Evolutionary conservation across 768 basidiomycete genomes (phyloP).

Genomic region (Rhizopogon rudus): DNA sequence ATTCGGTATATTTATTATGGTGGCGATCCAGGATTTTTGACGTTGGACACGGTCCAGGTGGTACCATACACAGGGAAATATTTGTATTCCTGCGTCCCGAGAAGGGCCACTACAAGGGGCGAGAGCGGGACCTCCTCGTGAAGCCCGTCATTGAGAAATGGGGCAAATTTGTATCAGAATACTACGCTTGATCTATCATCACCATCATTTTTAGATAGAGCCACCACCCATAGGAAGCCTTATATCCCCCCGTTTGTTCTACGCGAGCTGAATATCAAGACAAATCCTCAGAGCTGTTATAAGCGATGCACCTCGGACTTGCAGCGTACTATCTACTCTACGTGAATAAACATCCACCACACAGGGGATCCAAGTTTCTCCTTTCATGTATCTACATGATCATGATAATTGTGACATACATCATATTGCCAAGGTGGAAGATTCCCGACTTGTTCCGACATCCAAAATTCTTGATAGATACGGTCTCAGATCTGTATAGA

Average conservation of each 20-base stretch:
- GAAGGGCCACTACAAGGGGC: conserved; percentile 49
- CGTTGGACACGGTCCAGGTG: conserved; percentile 32
- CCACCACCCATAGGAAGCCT: not conserved
- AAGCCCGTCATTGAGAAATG: conserved; percentile 74
- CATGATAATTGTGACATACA: too few relatives aligned
- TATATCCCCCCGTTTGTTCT: not conserved
- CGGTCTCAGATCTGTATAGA: too few relatives aligned
- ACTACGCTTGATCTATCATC: conserved; percentile 19
- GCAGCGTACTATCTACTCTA: too few relatives aligned
- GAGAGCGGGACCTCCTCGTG: conserved; percentile 72
- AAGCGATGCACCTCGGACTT: too few relatives aligned
- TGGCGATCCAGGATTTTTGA: not conserved
- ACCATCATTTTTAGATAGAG: not conserved
- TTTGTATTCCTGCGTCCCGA: conserved; percentile 62
- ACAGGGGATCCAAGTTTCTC: too few relatives aligned
- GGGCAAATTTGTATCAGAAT: conserved; percentile 54
- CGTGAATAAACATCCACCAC: too few relatives aligned
- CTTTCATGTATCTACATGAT: too few relatives aligned
- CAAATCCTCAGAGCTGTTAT: too few relatives aligned
- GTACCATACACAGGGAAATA: conserved; percentile 67
- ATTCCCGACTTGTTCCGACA: too few relatives aligned
- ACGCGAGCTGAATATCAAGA: not conserved
- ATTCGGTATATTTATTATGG: conserved; percentile 28
- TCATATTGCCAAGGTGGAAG: too few relatives aligned
- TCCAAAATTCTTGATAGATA: too few relatives aligned